Base-by-base conservation (phyloP, 2,329 filamentous ascomycete genomes). In the Nigrospora oryzae region DNA sequence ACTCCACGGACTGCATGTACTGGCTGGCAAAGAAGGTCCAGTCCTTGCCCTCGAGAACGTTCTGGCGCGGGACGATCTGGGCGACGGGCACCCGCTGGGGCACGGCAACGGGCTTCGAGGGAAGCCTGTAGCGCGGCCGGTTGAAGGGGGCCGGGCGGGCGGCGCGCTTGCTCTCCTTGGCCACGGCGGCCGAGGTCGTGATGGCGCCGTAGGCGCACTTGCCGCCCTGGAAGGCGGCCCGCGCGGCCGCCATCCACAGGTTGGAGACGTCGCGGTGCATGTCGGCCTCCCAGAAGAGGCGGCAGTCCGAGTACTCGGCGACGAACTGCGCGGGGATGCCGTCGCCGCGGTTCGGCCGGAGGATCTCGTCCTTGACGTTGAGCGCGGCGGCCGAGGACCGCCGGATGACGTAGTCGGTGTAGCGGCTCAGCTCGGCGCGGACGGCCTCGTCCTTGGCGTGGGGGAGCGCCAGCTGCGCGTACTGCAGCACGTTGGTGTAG, bases 261-360 rank as follows among this genome's bases (percentile, higher is more conserved):
- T 66, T 67, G 11, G 61, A 62, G 38, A 72, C 63, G 48, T 74
- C 69, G 10, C 57, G 63, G 39, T 71, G 52, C 68, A 75, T 76
- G n/a, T 60, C 63, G 32, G 63, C 62, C 3, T 72, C 75, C 61
- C 71, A 75, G 58, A 67, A 75, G 23, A 77, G 65, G 14, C 73
- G 63, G 55, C 73, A 77, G 53, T 75, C 71, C 2, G 67, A 61
- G 19, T 68, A 58, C 56, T 75, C 69, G 38, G 65, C 65, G 2
- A 71, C 56, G 47, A 68, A 77, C 49, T 77, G 73, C 14, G 73
- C 61, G 3, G 73, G 73, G 0, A 62, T 52, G 11, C 66, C 66
- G 41, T 70, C 65, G 11, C 61, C 53, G 40, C 67, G 44, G 49
- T 68, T 59, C 8, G 55, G 53, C 3, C 51, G 52, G 19, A 65